Evolutionary conservation across 345 rosid genomes (phyloP), one percentile per base, ranked within the genome.

Genomic region (Bruguiera sexangula): DNA sequence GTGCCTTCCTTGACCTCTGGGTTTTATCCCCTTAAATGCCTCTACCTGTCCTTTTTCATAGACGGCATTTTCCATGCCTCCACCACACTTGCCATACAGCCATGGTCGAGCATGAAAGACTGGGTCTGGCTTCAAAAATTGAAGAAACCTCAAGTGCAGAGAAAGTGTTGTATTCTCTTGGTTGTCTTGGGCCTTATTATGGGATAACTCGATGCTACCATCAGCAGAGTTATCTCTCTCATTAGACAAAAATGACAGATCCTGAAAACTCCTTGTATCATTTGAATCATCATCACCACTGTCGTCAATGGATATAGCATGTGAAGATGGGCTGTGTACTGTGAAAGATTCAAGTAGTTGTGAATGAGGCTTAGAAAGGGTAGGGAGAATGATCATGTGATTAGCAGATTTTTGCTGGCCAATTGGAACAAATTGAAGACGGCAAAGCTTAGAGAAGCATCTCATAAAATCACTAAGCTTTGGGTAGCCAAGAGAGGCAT

Each of bases 401-500:
- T 83, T 86, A 62, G 92, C 80, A 43, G 83, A 63, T 73, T 79
- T 84, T 48, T 54, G 22, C 56, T 46, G 81, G 63, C 88, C 79
- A 3, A 62, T 1, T 16, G 83, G 83, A 43, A 79, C 77, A 26
- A 36, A 70, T 76, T 80, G 73, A 66, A 83, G 57, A 15, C 24
- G 70, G 66, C 97, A 92, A 75, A 88, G 81, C 46, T 82, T 77
- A 3, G 96, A 85, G 70, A 88, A 72, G 34, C 68, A 75, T 78
- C 72, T 85, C 79, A 92, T 52, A 76, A 89, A 92, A 67, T 89
- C 94, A 57, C 82, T 88, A 67, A 89, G 94, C 77, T 92, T 92
- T 53, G 64, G n/a, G 82, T 77, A 92, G 55, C 94, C 97, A 30
- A 92, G 81, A 75, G 97, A 85, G 67, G 76, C 72, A 65, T 92